phyloP scores from a whole-genome alignment of 164 flowering plant species.

The Houttuynia cordata region DNA sequence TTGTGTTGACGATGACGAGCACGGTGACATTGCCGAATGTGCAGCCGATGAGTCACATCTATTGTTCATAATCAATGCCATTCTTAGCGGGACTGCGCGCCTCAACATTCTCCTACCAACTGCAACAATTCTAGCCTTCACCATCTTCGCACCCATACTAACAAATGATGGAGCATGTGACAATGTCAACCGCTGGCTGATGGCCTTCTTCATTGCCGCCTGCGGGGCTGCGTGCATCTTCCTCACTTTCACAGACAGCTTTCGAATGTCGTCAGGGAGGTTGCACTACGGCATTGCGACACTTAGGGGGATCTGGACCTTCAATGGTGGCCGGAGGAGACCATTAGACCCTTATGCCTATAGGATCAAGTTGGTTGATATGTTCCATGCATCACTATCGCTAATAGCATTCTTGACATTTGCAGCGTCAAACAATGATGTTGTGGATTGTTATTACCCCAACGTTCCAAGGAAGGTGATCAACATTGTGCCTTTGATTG shows the following conservation, averaged over 20 bases:
- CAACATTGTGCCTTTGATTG: constrained; percentile 36
- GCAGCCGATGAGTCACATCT: constrained; percentile 22
- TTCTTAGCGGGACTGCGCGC: constrained; percentile 49
- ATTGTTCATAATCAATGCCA: constrained; percentile 26
- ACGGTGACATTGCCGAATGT: constrained; percentile 4
- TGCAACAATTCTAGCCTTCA: constrained; percentile 49
- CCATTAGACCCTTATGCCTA: constrained; percentile 31
- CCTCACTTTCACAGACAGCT: constrained; percentile 51
- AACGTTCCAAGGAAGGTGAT: constrained; percentile 32
- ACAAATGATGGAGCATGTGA: constrained; percentile 47
- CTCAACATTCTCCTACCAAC: constrained; percentile 51
- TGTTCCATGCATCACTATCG: constrained; percentile 35
- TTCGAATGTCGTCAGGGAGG: constrained; percentile 29
- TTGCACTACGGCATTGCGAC: constrained; percentile 53
- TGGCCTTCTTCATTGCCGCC: constrained; percentile 25
- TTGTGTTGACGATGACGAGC: constrained; percentile 1
- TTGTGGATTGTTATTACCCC: constrained; percentile 31
- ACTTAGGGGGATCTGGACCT: constrained; percentile 37
- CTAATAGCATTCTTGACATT: constrained; percentile 36
- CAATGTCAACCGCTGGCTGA: constrained; percentile 27
- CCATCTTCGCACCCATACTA: constrained; percentile 44
- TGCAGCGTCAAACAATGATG: constrained; percentile 32
- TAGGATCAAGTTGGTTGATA: constrained; percentile 37
- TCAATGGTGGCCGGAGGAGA: constrained; percentile 31
- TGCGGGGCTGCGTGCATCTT: constrained; percentile 33